These are phyloP conservation scores for Plantago major DNA, from an alignment of 257 asterid genomes.

Conservation along the genomic window DNA sequence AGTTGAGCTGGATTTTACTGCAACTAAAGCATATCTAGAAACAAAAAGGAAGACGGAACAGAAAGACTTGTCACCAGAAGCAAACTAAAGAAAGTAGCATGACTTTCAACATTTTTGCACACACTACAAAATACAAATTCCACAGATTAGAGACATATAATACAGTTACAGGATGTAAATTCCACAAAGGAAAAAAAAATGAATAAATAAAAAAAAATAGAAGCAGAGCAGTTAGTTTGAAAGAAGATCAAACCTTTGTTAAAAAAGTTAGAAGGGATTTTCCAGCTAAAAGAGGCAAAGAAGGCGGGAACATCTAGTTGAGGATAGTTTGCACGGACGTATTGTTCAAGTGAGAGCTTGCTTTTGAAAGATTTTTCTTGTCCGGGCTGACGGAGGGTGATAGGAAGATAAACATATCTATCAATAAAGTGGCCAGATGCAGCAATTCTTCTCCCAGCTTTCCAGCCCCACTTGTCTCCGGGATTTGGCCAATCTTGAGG, in stretches of 20 bases:
- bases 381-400: slow-evolving; percentile 32
- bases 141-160: too few relatives aligned
- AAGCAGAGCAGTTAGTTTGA: too few relatives aligned
- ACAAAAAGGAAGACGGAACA: too few relatives aligned
- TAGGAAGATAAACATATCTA: slow-evolving; percentile 66
- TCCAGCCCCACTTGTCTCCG: slow-evolving; percentile 95
- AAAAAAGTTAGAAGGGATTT: slow-evolving; percentile 44
- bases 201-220: too few relatives aligned
- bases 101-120: too few relatives aligned
- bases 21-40: too few relatives aligned
- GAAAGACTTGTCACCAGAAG: too few relatives aligned
- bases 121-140: too few relatives aligned
- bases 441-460: slow-evolving; percentile 57
- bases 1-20: too few relatives aligned
- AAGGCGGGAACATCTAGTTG: slow-evolving; percentile 45
- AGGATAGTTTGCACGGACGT: slow-evolving; percentile 48
- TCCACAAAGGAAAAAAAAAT: too few relatives aligned
- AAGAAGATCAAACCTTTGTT: slow-evolving; percentile 38
- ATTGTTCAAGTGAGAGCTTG: slow-evolving; percentile 55
- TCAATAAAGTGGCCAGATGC: slow-evolving; percentile 54
- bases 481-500: slow-evolving; percentile 80
- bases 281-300: slow-evolving; percentile 85
- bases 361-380: slow-evolving; percentile 42
- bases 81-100: too few relatives aligned
- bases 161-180: too few relatives aligned